Percentiles rank a stretch among this genome's conserved stretches.
Conservation (phyloP, 371 early-diverging fungal species). For the Synchytrium microbalum region DNA sequence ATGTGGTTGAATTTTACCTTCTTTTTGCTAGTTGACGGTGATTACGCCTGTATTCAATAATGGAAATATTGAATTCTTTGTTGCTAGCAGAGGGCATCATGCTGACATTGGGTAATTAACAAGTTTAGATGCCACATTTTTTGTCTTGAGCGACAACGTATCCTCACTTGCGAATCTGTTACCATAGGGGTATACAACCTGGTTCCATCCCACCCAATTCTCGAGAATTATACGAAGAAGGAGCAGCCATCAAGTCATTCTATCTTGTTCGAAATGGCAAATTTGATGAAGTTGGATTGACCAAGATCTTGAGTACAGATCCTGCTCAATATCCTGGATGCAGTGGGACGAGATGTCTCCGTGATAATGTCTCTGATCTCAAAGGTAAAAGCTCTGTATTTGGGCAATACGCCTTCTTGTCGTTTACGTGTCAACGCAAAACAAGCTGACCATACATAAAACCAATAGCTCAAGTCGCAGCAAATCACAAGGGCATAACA, state of each 20-base stretch:
- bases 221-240: conserved; percentile 75
- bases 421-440: not conserved
- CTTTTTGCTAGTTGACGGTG: conserved; percentile 69
- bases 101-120: conserved; percentile 82
- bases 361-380: conserved; percentile 86
- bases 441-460: not conserved
- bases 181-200: conserved; percentile 28
- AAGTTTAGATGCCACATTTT: not conserved
- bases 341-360: conserved; percentile 70
- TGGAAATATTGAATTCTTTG: conserved; percentile 77
- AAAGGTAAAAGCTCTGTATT: conserved; percentile 45
- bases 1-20: conserved; percentile 6
- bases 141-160: not conserved
- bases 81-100: conserved; percentile 93
- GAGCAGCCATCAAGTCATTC: conserved; percentile 84
- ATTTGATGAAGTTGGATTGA: conserved; percentile 72
- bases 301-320: conserved; percentile 59
- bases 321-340: conserved; percentile 83
- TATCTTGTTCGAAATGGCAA: conserved; percentile 72
- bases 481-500: conserved; percentile 87
- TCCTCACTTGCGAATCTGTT: not conserved
- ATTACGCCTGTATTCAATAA: conserved; percentile 92
- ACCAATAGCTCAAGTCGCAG: conserved; percentile 63
- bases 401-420: too few relatives aligned
- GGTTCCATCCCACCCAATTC: conserved; percentile 41